Evolutionary conservation across 805 yeast genomes (phyloP).

Genomic region (Komagataella populi): DNA sequence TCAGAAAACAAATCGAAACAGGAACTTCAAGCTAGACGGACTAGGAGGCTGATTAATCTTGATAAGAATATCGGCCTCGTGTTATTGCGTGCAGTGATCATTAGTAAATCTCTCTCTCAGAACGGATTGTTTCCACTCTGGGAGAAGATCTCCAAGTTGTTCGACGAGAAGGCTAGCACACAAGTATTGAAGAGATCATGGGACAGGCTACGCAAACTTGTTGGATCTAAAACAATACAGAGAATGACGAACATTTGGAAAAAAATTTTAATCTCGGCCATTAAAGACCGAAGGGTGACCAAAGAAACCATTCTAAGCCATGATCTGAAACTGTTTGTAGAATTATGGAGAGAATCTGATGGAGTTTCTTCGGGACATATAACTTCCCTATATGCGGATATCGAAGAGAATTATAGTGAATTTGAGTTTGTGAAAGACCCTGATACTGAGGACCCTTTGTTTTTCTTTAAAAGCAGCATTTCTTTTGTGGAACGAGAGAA

Average conservation of each 20-base stretch:
- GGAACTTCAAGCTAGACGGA: conserved; percentile 3
- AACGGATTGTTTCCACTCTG: conserved; percentile 46
- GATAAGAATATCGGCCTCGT: conserved; percentile 31
- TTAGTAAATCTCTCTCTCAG: conserved; percentile 43
- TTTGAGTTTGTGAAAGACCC: conserved; percentile 22
- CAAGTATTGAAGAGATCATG: conserved; percentile 46
- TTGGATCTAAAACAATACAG: conserved; percentile 46
- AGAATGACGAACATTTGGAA: conserved; percentile 52
- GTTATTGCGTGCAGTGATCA: conserved; percentile 51
- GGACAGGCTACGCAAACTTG: conserved; percentile 46
- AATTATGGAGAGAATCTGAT: conserved; percentile 56
- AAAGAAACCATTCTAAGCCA: conserved; percentile 34
- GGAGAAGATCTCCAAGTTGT: conserved; percentile 37
- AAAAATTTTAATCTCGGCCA: conserved; percentile 40
- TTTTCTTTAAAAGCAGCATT: conserved; percentile 31
- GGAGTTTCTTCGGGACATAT: conserved; percentile 5
- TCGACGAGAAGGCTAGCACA: conserved; percentile 23
- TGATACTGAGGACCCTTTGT: background rate
- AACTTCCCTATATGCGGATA: conserved; percentile 24
- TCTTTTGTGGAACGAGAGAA: conserved; percentile 67
- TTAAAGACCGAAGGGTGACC: conserved; percentile 38
- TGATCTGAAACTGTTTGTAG: conserved; percentile 37
- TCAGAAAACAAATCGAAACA: conserved; percentile 12
- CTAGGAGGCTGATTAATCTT: conserved; percentile 4
- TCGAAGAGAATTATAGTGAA: conserved; percentile 32